phyloP scores from a whole-genome alignment of 257 asterid genomes.

The Anisodus acutangulus region DNA sequence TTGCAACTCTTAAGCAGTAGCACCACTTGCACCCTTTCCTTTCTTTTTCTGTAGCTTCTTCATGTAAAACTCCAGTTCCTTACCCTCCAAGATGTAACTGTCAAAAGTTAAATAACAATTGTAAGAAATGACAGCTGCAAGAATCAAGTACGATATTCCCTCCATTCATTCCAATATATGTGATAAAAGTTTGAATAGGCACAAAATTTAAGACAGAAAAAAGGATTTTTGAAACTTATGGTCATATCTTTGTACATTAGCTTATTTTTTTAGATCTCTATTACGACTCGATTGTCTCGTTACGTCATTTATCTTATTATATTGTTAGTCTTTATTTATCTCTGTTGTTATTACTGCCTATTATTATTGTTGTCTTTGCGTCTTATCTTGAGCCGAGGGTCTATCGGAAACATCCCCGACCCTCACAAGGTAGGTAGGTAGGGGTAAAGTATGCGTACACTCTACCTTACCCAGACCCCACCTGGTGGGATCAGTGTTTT shows the following conservation, averaged over 20 bases:
- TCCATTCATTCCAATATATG: background rate
- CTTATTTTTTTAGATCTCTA: background rate
- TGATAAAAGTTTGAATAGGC: background rate
- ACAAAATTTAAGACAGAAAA: background rate
- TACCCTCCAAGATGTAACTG: slow-evolving; percentile 51
- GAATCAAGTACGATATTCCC: background rate
- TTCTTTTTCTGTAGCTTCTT: slow-evolving; percentile 48
- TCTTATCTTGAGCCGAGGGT: too few species aligned
- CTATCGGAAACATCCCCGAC: too few species aligned
- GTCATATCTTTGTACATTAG: background rate
- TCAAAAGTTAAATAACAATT: background rate
- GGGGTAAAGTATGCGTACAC: too few species aligned
- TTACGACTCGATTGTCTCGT: background rate
- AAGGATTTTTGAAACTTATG: background rate
- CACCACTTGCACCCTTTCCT: slow-evolving; percentile 46
- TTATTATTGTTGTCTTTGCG: too few species aligned
- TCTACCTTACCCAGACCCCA: too few species aligned
- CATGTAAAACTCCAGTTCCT: slow-evolving; percentile 45
- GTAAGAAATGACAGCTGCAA: background rate
- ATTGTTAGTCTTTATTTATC: background rate
- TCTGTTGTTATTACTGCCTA: too few species aligned
- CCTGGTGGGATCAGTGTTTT: too few species aligned
- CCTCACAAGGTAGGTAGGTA: too few species aligned
- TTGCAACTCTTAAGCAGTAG: slow-evolving; percentile 31
- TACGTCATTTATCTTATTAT: background rate